These are phyloP conservation scores for Neocallimastix lanati DNA, from an alignment of 192 early-diverging fungal genomes.

Conservation along the genomic window DNA sequence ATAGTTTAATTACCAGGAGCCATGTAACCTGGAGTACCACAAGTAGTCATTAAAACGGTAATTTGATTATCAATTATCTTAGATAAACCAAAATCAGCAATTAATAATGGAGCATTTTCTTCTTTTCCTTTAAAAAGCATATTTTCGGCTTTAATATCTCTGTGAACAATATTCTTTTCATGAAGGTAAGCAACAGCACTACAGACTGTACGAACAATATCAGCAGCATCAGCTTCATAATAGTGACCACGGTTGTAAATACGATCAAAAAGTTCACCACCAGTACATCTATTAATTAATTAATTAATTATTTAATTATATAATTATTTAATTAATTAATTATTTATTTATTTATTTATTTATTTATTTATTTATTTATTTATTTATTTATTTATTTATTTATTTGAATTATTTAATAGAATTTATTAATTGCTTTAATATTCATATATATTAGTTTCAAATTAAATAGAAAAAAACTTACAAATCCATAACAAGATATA, in stretches of 20 bases:
- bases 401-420: too few species aligned
- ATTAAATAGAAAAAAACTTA: too few species aligned
- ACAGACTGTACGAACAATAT: constrained; percentile 1
- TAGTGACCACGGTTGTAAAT: background rate
- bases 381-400: too few species aligned
- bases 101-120: constrained; percentile 37
- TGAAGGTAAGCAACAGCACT: constrained; percentile 3
- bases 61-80: constrained; percentile 39
- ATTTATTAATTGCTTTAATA: too few species aligned
- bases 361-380: too few species aligned
- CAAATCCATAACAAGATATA: background rate
- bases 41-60: constrained; percentile 42
- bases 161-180: constrained; percentile 1
- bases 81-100: constrained; percentile 74
- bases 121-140: constrained; percentile 44
- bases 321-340: too few species aligned
- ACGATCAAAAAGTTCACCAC: constrained; percentile 3
- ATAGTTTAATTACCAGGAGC: background rate
- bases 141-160: constrained; percentile 50
- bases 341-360: too few species aligned
- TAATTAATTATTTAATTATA: background rate
- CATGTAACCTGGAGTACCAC: constrained; percentile 54
- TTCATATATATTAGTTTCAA: too few species aligned
- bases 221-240: constrained; percentile 1
- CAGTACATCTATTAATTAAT: background rate